phyloP scores from a whole-genome alignment of 2,329 filamentous ascomycete species.

The Hymenoscyphus repandus region DNA sequence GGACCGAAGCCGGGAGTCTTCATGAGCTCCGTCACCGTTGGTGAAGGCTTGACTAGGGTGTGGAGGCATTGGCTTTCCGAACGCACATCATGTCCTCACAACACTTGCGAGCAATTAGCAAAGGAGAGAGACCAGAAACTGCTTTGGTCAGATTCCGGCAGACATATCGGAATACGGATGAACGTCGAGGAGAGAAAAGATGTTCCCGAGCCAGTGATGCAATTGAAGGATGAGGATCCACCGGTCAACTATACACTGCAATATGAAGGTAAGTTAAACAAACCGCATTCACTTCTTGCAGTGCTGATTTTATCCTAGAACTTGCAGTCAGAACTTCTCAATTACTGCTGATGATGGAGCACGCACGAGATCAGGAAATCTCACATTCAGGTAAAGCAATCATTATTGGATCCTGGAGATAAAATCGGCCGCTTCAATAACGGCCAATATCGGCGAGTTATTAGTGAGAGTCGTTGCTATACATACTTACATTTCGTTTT shows the following conservation, averaged over 20 bases:
- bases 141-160: conserved; percentile 62
- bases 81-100: conserved; percentile 3
- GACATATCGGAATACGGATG: conserved; percentile 64
- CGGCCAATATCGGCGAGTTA: neutral
- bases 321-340: conserved; percentile 59
- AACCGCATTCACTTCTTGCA: conserved; percentile 1
- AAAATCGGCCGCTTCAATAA: neutral
- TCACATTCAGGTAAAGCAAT: conserved; percentile 60
- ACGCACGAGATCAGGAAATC: conserved; percentile 55
- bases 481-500: conserved; percentile 9
- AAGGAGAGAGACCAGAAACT: conserved; percentile 39
- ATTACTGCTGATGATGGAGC: conserved; percentile 61
- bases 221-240: conserved; percentile 46
- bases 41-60: conserved; percentile 63
- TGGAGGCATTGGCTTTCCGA: conserved; percentile 66
- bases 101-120: conserved; percentile 1
- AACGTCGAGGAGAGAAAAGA: conserved; percentile 50
- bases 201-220: conserved; percentile 44
- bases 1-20: conserved; percentile 58
- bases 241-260: conserved; percentile 65
- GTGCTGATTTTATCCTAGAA: conserved; percentile 44
- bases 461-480: neutral
- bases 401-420: conserved; percentile 48
- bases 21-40: conserved; percentile 58
- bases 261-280: conserved; percentile 56